A percentile compares a stretch with the other conserved stretches of the same genome.
Conservation (phyloP, 2,329 filamentous ascomycete species). For the Plenodomus lindquistii region DNA sequence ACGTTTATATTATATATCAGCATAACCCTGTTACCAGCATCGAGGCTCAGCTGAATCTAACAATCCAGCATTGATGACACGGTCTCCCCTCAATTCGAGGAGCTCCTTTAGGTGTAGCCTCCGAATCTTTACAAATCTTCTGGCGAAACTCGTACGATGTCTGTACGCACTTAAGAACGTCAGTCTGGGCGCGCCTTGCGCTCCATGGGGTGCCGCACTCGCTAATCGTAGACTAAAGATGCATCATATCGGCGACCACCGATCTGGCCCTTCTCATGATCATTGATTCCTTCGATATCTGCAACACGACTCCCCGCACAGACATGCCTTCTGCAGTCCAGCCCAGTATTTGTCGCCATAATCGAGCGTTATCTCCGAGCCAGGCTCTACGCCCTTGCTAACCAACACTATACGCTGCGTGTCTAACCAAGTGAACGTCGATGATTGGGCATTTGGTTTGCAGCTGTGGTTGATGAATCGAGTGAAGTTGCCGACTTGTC, state of each 20-base stretch:
- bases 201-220: too few relatives aligned
- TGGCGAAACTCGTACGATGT: too few relatives aligned
- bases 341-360: constrained; percentile 63
- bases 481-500: constrained; percentile 60
- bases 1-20: too few relatives aligned
- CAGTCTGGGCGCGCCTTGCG: too few relatives aligned
- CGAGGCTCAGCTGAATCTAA: too few relatives aligned
- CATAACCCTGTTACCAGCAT: background rate
- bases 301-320: constrained; percentile 59
- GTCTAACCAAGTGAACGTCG: constrained; percentile 61
- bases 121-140: too few relatives aligned
- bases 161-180: too few relatives aligned
- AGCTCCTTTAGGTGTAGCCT: too few relatives aligned
- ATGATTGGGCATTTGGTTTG: constrained; percentile 60
- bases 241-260: background rate
- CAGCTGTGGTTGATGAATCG: constrained; percentile 64
- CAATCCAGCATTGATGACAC: too few relatives aligned
- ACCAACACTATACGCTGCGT: constrained; percentile 60
- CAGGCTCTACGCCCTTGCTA: constrained; percentile 58
- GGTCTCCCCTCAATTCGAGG: too few relatives aligned
- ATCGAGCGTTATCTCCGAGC: constrained; percentile 61
- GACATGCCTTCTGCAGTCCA: constrained; percentile 58
- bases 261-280: too few relatives aligned
- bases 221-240: too few relatives aligned
- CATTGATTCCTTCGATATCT: constrained; percentile 42